A percentile compares a stretch with the other conserved stretches of the same genome.
Evolutionary conservation across 306 rosid species (phyloP).

Genomic region (Abrus precatorius): DNA sequence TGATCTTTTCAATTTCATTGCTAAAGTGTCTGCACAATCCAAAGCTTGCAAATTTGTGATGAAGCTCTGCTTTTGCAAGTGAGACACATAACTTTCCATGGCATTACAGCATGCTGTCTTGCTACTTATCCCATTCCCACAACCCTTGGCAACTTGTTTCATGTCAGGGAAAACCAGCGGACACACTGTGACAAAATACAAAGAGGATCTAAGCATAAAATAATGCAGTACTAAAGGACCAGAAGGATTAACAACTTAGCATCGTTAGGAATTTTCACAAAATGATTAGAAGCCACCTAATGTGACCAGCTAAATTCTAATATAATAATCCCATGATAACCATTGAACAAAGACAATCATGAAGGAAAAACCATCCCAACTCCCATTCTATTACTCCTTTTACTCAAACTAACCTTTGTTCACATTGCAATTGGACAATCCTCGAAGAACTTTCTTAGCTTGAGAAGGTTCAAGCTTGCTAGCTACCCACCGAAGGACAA

Average conservation of each 20-base stretch:
- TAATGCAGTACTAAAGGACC: constrained; percentile 23
- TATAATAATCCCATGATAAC: constrained; percentile 13
- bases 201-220: constrained; percentile 27
- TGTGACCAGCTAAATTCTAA: background rate
- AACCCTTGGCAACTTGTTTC: constrained; percentile 68
- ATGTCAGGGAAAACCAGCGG: constrained; percentile 83
- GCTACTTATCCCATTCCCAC: constrained; percentile 75
- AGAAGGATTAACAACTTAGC: constrained; percentile 43
- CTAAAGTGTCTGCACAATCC: constrained; percentile 89
- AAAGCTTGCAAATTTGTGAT: constrained; percentile 96
- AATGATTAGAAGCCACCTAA: constrained; percentile 5
- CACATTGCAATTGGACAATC: constrained; percentile 86
- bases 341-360: background rate
- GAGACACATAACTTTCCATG: constrained; percentile 88
- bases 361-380: constrained; percentile 26
- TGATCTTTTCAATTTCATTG: constrained; percentile 70
- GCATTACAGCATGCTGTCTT: constrained; percentile 79
- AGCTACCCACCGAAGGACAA: constrained; percentile 91
- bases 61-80: constrained; percentile 95
- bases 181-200: constrained; percentile 66
- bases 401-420: constrained; percentile 66
- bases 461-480: constrained; percentile 81
- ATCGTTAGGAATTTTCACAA: constrained; percentile 25
- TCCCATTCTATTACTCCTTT: constrained; percentile 29
- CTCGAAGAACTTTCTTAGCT: constrained; percentile 88